Percentiles rank a stretch among this genome's conserved stretches.
phyloP scores from a whole-genome alignment of 202 grass and related monocot genomes.

The Setaria italica region DNA sequence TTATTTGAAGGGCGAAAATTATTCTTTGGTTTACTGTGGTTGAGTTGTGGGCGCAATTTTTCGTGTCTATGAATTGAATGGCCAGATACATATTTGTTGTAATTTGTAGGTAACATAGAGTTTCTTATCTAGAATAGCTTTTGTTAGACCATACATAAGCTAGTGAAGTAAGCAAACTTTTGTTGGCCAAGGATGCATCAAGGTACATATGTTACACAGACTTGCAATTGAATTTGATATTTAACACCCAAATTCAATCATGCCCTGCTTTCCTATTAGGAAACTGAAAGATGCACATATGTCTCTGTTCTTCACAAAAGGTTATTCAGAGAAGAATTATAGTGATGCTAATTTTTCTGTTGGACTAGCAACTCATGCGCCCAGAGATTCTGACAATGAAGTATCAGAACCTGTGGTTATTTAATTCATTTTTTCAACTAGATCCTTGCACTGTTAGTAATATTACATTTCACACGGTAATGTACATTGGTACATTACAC shows the following conservation, averaged over 20 bases:
- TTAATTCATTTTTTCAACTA: not conserved
- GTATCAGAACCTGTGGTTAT: not conserved
- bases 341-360: not conserved
- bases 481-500: not conserved
- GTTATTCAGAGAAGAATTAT: not conserved
- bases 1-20: not conserved
- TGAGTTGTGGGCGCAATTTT: not conserved
- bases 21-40: not conserved
- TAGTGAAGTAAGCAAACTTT: not conserved
- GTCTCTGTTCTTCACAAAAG: not conserved
- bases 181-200: conserved; percentile 8
- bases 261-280: not conserved
- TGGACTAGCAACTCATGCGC: not conserved
- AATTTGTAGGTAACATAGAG: not conserved
- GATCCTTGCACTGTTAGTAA: not conserved
- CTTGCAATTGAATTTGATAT: not conserved
- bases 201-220: not conserved
- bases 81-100: not conserved
- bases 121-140: not conserved
- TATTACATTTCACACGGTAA: not conserved
- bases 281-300: not conserved
- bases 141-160: not conserved
- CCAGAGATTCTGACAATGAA: not conserved
- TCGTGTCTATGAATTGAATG: not conserved
- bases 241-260: not conserved